Conservation (phyloP, 176 grass and related monocot species). For the Aegilops longissima region DNA sequence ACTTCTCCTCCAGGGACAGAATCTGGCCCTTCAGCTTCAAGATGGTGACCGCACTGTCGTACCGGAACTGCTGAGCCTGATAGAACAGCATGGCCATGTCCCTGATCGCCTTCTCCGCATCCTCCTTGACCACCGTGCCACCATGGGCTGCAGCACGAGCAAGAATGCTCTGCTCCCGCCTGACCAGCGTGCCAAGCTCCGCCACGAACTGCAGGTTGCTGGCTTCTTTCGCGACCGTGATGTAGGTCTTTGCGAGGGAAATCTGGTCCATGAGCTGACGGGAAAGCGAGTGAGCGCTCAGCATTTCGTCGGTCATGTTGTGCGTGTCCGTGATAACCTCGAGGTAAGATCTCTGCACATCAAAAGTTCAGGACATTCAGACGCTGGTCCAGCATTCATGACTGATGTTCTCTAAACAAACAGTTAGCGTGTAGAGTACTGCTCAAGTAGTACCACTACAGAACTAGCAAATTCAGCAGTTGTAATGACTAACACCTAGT, state of each 20-base stretch:
- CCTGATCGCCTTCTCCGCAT: conserved; percentile 62
- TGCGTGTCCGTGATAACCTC: conserved; percentile 51
- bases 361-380: conserved; percentile 1
- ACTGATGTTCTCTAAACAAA: neutral
- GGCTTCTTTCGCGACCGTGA: conserved; percentile 66
- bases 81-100: conserved; percentile 82
- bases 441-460: neutral
- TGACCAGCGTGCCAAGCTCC: conserved; percentile 65
- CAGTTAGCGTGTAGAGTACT: neutral
- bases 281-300: conserved; percentile 63
- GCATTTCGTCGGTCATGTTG: conserved; percentile 86
- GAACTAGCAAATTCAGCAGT: conserved; percentile 16
- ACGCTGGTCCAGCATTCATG: neutral
- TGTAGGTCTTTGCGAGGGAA: conserved; percentile 82
- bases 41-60: conserved; percentile 65
- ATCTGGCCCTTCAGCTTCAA: conserved; percentile 94
- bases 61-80: conserved; percentile 78
- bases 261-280: conserved; percentile 91
- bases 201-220: conserved; percentile 82
- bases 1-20: conserved; percentile 78
- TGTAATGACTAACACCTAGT: neutral
- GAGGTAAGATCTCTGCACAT: conserved; percentile 61
- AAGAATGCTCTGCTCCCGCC: conserved; percentile 59
- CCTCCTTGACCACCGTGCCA: conserved; percentile 32
- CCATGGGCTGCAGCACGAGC: conserved; percentile 47